These are phyloP conservation scores for Camelina laxa DNA, from an alignment of 345 rosid species.

Conservation along the genomic window DNA sequence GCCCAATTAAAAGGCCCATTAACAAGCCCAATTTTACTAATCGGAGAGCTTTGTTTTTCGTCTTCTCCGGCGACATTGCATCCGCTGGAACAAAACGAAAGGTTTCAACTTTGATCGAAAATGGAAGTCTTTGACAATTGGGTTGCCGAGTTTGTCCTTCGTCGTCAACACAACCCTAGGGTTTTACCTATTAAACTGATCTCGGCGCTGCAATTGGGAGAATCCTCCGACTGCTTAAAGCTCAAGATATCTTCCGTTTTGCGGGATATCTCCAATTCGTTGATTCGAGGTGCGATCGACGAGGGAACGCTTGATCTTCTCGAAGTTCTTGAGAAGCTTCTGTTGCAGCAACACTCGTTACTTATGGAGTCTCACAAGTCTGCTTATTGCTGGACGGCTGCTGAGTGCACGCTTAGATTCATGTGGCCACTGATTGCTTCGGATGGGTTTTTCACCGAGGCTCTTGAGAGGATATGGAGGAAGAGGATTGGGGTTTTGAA, in stretches of 20 bases:
- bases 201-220: constrained; percentile 22
- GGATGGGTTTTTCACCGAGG: constrained; percentile 41
- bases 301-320: constrained; percentile 59
- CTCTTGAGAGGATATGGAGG: constrained; percentile 65
- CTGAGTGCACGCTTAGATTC: constrained; percentile 58
- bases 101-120: neutral
- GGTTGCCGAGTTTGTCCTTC: constrained; percentile 32
- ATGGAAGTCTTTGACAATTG: constrained; percentile 19
- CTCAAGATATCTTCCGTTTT: constrained; percentile 37
- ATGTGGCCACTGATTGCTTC: constrained; percentile 47
- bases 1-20: constrained; percentile 42
- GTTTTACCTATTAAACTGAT: neutral
- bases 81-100: neutral
- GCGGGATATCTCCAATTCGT: constrained; percentile 25
- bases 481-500: constrained; percentile 46
- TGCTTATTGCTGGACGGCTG: constrained; percentile 63
- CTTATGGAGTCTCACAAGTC: constrained; percentile 51
- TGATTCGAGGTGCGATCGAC: constrained; percentile 13
- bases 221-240: neutral
- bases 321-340: constrained; percentile 47
- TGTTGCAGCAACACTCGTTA: constrained; percentile 31
- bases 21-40: neutral
- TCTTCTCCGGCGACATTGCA: constrained; percentile 25
- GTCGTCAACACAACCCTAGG: constrained; percentile 31
- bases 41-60: constrained; percentile 18